Evolutionary conservation across 768 basidiomycete species (phyloP).

Genomic region (Russula virescens): DNA sequence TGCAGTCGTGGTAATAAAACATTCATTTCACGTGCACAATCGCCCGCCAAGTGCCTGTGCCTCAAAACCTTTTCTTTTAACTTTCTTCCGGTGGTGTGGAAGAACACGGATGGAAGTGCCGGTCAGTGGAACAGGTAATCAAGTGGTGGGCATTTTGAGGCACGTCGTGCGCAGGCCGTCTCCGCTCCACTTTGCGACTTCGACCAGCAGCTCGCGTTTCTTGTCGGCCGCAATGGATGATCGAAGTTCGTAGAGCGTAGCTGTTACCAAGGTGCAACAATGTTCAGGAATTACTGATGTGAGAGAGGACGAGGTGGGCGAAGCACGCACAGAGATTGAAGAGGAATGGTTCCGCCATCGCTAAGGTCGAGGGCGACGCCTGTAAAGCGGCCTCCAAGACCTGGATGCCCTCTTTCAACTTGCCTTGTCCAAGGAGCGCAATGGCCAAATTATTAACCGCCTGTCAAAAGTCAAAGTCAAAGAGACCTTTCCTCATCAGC

Average conservation of each 20-base stretch:
- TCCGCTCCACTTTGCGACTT: slow-evolving; percentile 82
- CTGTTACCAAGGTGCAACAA: slow-evolving; percentile 32
- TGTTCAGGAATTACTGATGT: no score
- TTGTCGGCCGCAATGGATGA: slow-evolving; percentile 67
- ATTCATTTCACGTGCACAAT: slow-evolving; percentile 7
- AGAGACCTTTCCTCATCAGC: no score
- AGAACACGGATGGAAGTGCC: no score
- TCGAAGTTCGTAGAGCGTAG: slow-evolving; percentile 78
- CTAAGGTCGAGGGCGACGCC: slow-evolving; percentile 62
- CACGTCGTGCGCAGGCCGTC: slow-evolving; percentile 74
- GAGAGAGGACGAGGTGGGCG: no score
- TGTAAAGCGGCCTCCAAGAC: slow-evolving; percentile 58
- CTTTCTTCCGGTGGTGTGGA: no score
- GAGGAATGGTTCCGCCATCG: slow-evolving; percentile 74
- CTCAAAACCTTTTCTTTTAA: no score
- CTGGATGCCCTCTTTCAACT: slow-evolving; percentile 69
- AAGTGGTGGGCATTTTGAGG: slow-evolving; percentile 62
- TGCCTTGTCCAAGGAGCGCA: slow-evolving; percentile 62
- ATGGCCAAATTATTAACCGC: slow-evolving; percentile 78
- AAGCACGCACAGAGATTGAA: slow-evolving; percentile 69
- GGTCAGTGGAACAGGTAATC: no score
- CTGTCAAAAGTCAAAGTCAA: slow-evolving; percentile 31
- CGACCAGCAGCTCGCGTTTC: slow-evolving; percentile 65
- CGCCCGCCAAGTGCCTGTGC: no score
- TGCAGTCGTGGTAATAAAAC: slow-evolving; percentile 17